Base-by-base conservation (phyloP, 768 basidiomycete species). In the Artomyces pyxidatus region DNA sequence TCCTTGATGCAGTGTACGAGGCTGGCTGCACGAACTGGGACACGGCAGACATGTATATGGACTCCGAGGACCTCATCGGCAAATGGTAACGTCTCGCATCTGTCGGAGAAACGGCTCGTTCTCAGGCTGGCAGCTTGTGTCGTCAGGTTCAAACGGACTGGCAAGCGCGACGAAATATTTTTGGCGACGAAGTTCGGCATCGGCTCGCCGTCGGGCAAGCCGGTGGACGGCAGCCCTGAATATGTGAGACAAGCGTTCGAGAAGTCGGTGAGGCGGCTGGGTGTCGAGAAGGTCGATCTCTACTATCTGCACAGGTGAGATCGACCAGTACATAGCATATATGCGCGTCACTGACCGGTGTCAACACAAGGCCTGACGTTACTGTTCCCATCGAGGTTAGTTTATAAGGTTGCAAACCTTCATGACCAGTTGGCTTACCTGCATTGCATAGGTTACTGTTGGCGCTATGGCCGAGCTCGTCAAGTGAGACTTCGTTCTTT, bases 81-180 rank as follows among this genome's bases (percentile, higher is more conserved):
- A 73, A 69, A 54, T 77, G 73, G 72, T 56, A n/a, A 40, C 12
- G 39, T n/a, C n/a, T n/a, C n/a, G n/a, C n/a, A n/a, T n/a, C n/a
- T n/a, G n/a, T n/a, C n/a, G n/a, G n/a, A n/a, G n/a, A n/a, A n/a
- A n/a, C n/a, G n/a, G n/a, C n/a, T n/a, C n/a, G n/a, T n/a, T n/a
- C n/a, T n/a, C n/a, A n/a, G n/a, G n/a, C n/a, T n/a, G n/a, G n/a
- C n/a, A n/a, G n/a, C n/a, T n/a, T 25, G 22, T n/a, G 28, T 10
- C 8, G 10, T 3, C 54, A 75, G 77, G 78, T 77, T 82, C 61
- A 70, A 73, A 55, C 66, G 67, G n/a, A 77, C 72, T 11, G 78
- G 77, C 19, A 77, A 76, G 52, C 68, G 78, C 29, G 52, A 67
- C 29, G 67, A 76, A 17, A 77, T 80, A 29, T 72, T 71, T 62